These are phyloP conservation scores for Micractinium sp. DNA, from an alignment of 139 green algal genomes.

Conservation along the genomic window DNA sequence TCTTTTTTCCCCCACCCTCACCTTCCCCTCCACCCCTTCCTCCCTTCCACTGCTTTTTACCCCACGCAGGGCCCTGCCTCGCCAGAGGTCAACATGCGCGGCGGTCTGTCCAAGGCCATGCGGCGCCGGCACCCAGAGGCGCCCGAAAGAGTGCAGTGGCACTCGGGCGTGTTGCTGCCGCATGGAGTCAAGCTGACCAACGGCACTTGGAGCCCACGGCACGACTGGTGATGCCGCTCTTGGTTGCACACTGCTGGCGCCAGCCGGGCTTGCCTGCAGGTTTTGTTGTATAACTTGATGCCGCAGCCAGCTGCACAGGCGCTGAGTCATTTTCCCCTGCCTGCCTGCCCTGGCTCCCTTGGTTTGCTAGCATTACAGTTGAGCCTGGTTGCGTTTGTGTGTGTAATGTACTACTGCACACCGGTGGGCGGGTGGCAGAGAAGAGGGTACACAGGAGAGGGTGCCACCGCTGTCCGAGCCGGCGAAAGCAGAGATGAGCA, in stretches of 20 bases:
- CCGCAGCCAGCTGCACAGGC: no score
- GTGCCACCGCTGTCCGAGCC: no score
- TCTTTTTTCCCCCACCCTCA: background rate
- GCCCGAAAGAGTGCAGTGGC: conserved; percentile 63
- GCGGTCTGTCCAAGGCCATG: conserved; percentile 38
- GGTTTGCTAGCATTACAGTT: no score
- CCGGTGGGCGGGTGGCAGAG: no score
- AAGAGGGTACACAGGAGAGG: no score
- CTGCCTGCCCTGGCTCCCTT: no score
- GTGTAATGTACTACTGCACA: no score
- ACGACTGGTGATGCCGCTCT: conserved; percentile 46
- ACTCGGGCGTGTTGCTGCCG: conserved; percentile 73
- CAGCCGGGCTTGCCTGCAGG: no score
- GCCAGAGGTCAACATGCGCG: conserved; percentile 74
- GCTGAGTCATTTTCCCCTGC: no score
- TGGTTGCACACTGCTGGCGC: background rate
- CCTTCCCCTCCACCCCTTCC: background rate
- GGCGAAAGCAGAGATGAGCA: no score
- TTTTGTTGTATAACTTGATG: no score
- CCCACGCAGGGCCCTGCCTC: background rate
- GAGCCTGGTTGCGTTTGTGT: no score
- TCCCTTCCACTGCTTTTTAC: background rate
- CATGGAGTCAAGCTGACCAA: conserved; percentile 60
- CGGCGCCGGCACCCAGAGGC: conserved; percentile 49
- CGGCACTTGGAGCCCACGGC: conserved; percentile 67